phyloP scores from a whole-genome alignment of 1,139 yeast genomes.

The Pichia sp. region DNA sequence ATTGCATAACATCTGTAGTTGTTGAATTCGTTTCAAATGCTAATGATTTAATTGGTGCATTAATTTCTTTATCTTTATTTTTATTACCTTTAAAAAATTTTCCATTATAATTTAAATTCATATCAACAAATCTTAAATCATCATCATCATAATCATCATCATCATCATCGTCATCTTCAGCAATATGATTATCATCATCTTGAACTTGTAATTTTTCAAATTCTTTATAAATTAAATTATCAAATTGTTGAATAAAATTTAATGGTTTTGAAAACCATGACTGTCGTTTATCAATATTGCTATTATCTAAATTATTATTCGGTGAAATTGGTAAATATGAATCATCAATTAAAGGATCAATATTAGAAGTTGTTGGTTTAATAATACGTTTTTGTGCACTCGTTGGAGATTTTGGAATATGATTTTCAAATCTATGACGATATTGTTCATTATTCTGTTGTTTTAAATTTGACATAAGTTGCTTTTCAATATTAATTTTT shows the following conservation, averaged over 20 bases:
- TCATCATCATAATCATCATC: background rate
- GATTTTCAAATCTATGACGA: slow-evolving; percentile 8
- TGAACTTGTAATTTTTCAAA: slow-evolving; percentile 45
- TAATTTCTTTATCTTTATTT: slow-evolving; percentile 15
- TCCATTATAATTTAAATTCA: background rate
- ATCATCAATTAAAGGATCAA: slow-evolving; percentile 23
- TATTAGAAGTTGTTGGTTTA: slow-evolving; percentile 12
- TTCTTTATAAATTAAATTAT: slow-evolving; percentile 59
- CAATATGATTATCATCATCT: slow-evolving; percentile 29
- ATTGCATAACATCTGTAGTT: slow-evolving; percentile 25
- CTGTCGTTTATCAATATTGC: slow-evolving; percentile 16
- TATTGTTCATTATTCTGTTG: slow-evolving; percentile 8
- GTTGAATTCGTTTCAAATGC: slow-evolving; percentile 14
- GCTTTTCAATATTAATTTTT: slow-evolving; percentile 42
- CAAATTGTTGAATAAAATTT: slow-evolving; percentile 60
- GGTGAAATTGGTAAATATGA: slow-evolving; percentile 5
- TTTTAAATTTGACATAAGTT: slow-evolving; percentile 34
- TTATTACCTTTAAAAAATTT: background rate
- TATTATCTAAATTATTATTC: background rate
- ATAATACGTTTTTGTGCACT: slow-evolving; percentile 15
- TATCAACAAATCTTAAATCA: background rate
- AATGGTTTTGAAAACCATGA: slow-evolving; percentile 50
- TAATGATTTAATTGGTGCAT: slow-evolving; percentile 23
- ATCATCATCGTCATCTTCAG: slow-evolving; percentile 1
- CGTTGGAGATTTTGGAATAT: slow-evolving; percentile 19